phyloP scores from a whole-genome alignment of 2,329 filamentous ascomycete species.

The Pseudogymnoascus destructans region DNA sequence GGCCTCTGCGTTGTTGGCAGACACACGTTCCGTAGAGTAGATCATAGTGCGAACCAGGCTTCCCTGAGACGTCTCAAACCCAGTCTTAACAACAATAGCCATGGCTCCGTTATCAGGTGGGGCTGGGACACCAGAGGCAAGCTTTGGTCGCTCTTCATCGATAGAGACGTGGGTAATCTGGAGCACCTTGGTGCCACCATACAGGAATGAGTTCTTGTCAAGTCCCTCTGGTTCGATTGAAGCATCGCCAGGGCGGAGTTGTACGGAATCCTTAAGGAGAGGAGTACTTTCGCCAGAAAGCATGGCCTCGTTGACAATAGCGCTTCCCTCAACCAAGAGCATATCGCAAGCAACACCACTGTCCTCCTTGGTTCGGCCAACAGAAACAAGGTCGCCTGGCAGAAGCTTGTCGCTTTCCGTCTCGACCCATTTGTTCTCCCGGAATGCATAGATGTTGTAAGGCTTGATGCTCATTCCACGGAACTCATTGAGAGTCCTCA shows the following conservation, averaged over 20 bases:
- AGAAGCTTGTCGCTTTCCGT: slow-evolving; percentile 82
- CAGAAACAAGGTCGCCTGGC: slow-evolving; percentile 86
- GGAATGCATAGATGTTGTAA: slow-evolving; percentile 85
- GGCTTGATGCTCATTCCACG: slow-evolving; percentile 99
- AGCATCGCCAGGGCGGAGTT: slow-evolving; percentile 73
- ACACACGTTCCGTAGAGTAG: slow-evolving; percentile 95
- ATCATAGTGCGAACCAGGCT: slow-evolving; percentile 98
- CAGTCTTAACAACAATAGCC: slow-evolving; percentile 91
- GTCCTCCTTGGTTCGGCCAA: slow-evolving; percentile 89
- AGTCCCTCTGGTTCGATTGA: slow-evolving; percentile 74
- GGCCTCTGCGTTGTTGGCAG: slow-evolving; percentile 94
- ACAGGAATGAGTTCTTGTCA: slow-evolving; percentile 94
- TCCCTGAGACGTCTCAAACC: slow-evolving; percentile 96
- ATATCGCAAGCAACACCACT: slow-evolving; percentile 96
- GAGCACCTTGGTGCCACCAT: slow-evolving; percentile 93
- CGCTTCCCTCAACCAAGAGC: slow-evolving; percentile 84
- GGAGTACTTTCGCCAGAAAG: slow-evolving; percentile 96
- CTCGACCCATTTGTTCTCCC: slow-evolving; percentile 77
- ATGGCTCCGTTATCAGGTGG: slow-evolving; percentile 89
- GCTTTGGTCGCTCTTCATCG: slow-evolving; percentile 57
- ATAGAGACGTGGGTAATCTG: slow-evolving; percentile 82
- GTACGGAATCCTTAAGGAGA: slow-evolving; percentile 87
- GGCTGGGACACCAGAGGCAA: slow-evolving; percentile 63
- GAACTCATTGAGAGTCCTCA: slow-evolving; percentile 91
- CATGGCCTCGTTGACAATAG: slow-evolving; percentile 99